phyloP scores from a whole-genome alignment of 306 rosid species.

The Quillaja saponaria region DNA sequence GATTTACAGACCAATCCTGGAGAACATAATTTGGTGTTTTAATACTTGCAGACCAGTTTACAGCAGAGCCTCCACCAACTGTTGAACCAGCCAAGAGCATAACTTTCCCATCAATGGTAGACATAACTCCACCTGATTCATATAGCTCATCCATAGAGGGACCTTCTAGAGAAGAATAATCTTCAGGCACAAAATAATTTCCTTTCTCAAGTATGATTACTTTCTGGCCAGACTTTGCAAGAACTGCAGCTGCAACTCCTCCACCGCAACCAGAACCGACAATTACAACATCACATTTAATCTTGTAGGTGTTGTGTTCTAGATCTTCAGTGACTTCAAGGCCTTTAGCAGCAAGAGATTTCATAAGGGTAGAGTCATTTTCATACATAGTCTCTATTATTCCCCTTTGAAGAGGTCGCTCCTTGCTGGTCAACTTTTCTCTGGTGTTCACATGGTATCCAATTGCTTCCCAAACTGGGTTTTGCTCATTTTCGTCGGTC shows the following conservation, averaged over 20 bases:
- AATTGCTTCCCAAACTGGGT: constrained; percentile 70
- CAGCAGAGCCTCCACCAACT: constrained; percentile 90
- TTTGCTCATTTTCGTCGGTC: constrained; percentile 56
- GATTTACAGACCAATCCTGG: constrained; percentile 69
- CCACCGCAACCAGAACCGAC: constrained; percentile 96
- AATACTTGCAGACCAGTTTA: constrained; percentile 94
- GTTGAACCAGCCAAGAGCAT: constrained; percentile 86
- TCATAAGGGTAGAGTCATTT: constrained; percentile 49
- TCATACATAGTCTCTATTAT: constrained; percentile 57
- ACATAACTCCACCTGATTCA: constrained; percentile 61
- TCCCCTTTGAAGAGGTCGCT: constrained; percentile 81
- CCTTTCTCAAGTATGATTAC: constrained; percentile 86
- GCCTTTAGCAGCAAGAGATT: constrained; percentile 65
- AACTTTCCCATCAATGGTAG: constrained; percentile 67
- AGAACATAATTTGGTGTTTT: constrained; percentile 72
- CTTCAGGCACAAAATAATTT: constrained; percentile 70
- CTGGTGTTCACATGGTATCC: constrained; percentile 59
- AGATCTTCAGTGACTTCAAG: constrained; percentile 55
- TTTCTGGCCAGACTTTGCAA: constrained; percentile 77
- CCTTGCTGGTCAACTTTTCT: constrained; percentile 44
- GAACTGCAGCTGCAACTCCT: constrained; percentile 95
- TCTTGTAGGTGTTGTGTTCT: constrained; percentile 44
- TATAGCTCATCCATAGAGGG: constrained; percentile 71
- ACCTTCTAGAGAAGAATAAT: constrained; percentile 84
- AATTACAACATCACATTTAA: constrained; percentile 84